Base-by-base conservation (phyloP, 2,329 filamentous ascomycete genomes). In the Xylariaceae sp. region DNA sequence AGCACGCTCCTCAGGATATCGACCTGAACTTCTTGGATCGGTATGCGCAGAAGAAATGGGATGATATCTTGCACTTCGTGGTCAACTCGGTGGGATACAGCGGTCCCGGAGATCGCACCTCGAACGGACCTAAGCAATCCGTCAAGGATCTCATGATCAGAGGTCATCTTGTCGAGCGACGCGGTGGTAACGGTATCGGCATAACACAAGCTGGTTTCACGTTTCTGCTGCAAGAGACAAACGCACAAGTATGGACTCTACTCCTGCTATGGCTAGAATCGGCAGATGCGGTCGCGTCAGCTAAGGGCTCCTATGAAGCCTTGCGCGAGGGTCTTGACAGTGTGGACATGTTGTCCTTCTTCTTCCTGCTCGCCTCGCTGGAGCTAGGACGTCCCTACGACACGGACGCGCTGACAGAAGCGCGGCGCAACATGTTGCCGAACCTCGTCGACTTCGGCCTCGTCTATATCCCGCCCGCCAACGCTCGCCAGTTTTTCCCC, bases 171-270 rank as follows among this genome's bases (percentile, higher is more conserved):
- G 92, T 99, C 17, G 87, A 91, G 70, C 75, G 78, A 45, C 75
- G 78, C 2, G 64, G 66, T 2, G 69, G 72, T 9, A 76, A 79
- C 13, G 77, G 79, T 10, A 81, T 91, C 8, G 85, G 84, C 56
- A 99, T 99, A 68, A 99, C 94, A 0, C 88, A 96, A 71, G 86
- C 90, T 2, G 94, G 94, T 6, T 99, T 99, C 72, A 92, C 90
- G 0, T 99, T 99, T 70, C 80, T 99, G 58, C 80, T 99, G 7
- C 93, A 97, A 69, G 93, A 97, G 71, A 88, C 93, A 60, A 97
- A 97, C 73, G 92, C 93, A 0, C 94, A 99, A 74, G 92, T 99
- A 41, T 99, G 94, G 94, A 94, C 92, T 30, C 80, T 99, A 51
- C 80, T 99, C 41, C 88, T 99, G 35, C 86, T 97, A 37, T 99